A percentile compares a stretch with the other conserved stretches of the same genome.
phyloP scores from a whole-genome alignment of 108 stramenopile species.

The Nitzschia inconspicua region DNA sequence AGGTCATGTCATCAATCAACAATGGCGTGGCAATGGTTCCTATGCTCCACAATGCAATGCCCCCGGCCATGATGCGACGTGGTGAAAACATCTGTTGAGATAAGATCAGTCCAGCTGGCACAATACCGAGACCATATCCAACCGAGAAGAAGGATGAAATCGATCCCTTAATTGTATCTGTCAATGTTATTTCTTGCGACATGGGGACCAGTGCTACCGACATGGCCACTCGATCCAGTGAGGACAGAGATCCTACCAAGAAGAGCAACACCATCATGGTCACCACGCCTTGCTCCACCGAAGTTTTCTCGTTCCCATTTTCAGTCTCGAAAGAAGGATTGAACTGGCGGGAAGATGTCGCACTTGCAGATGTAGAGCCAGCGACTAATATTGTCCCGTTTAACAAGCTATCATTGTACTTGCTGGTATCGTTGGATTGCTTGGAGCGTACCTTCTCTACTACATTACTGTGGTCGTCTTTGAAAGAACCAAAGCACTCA shows the following conservation, averaged over 20 bases:
- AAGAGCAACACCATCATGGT: constrained; percentile 56
- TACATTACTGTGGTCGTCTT: too few species aligned
- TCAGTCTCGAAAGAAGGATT: too few species aligned
- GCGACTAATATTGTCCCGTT: too few species aligned
- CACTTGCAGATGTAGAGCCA: too few species aligned
- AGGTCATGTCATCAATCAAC: constrained; percentile 30
- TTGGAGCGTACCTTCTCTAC: too few species aligned
- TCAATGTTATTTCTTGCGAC: constrained; percentile 60
- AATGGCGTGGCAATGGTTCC: constrained; percentile 70
- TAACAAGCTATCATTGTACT: too few species aligned
- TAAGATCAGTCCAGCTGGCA: constrained; percentile 68
- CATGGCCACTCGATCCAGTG: constrained; percentile 87
- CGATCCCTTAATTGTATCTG: constrained; percentile 82
- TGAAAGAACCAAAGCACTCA: too few species aligned
- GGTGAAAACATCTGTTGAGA: constrained; percentile 40
- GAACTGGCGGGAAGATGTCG: too few species aligned
- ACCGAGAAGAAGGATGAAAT: constrained; percentile 74
- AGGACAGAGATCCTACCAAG: constrained; percentile 55
- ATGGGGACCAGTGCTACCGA: constrained; percentile 88
- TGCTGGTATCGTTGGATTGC: too few species aligned
- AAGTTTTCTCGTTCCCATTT: too few species aligned
- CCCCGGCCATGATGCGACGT: constrained; percentile 48
- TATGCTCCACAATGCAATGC: constrained; percentile 64
- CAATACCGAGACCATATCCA: constrained; percentile 80
- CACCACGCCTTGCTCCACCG: too few species aligned